A percentile compares a stretch with the other conserved stretches of the same genome.
Conservation (phyloP, 805 yeast genomes). For the Metschnikowia gruessii region DNA sequence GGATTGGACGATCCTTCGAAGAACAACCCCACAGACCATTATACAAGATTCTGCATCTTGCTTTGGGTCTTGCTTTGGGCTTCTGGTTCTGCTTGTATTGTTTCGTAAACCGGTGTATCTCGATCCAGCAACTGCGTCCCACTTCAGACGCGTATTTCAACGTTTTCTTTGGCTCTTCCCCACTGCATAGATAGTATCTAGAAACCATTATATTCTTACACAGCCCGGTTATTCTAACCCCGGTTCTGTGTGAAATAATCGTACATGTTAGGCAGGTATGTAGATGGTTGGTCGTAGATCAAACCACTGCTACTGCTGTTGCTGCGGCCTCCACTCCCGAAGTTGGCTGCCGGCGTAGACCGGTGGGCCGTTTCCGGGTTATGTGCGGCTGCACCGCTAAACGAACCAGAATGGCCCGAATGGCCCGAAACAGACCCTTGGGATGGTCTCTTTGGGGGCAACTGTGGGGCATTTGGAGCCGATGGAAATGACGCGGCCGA, state of each 20-base stretch:
- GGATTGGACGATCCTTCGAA: no score
- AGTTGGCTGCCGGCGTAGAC: neutral
- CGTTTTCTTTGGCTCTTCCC: neutral
- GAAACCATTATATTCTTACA: neutral
- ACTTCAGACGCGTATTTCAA: no score
- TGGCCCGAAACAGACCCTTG: slow-evolving; percentile 7
- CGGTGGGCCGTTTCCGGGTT: slow-evolving; percentile 7
- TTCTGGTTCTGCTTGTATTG: no score
- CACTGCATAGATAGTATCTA: no score
- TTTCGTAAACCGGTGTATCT: no score
- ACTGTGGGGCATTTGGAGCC: slow-evolving; percentile 12
- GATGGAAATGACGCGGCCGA: neutral
- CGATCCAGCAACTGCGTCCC: no score
- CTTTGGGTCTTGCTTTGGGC: no score
- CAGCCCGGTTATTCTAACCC: neutral
- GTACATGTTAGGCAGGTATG: slow-evolving; percentile 47
- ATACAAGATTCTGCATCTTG: no score
- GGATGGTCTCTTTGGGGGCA: slow-evolving; percentile 25
- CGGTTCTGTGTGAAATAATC: slow-evolving; percentile 28
- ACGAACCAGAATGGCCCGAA: neutral
- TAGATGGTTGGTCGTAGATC: slow-evolving; percentile 39
- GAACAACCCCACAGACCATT: no score
- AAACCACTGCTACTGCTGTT: slow-evolving; percentile 13
- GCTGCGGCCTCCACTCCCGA: neutral
- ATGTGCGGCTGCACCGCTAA: neutral